Percentiles rank a stretch among this genome's conserved stretches.
Conservation (phyloP, 2,329 filamentous ascomycete genomes). For the Albophoma yamanashiensis region DNA sequence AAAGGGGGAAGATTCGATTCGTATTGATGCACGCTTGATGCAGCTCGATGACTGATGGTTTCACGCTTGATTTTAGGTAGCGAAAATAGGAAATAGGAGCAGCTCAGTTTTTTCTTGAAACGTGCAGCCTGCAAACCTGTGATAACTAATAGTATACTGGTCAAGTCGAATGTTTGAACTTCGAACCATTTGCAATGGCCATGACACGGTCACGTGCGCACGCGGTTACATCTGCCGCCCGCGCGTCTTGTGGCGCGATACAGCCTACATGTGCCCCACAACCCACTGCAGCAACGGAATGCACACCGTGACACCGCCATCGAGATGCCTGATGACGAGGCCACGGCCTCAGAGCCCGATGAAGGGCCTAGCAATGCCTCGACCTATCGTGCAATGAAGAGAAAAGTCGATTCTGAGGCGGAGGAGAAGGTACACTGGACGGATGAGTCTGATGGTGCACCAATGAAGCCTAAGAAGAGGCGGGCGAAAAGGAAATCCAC, state of each 20-base stretch:
- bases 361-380: slow-evolving; percentile 2
- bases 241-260: background rate
- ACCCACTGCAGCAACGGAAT: background rate
- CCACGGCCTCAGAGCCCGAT: slow-evolving; percentile 10
- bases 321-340: slow-evolving; percentile 15
- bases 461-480: slow-evolving; percentile 38
- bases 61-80: background rate
- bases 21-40: background rate
- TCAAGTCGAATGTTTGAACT: too few species aligned
- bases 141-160: too few species aligned
- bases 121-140: background rate
- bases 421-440: slow-evolving; percentile 40
- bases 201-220: background rate
- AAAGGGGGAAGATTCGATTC: background rate
- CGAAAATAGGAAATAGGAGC: background rate
- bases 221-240: background rate
- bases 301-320: slow-evolving; percentile 9
- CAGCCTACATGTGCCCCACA: background rate
- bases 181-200: too few species aligned
- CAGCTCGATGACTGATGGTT: background rate
- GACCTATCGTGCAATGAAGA: slow-evolving; percentile 16
- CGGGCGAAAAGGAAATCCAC: slow-evolving; percentile 18
- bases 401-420: slow-evolving; percentile 24
- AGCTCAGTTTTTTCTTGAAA: background rate
- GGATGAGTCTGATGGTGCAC: slow-evolving; percentile 50